A percentile compares a stretch with the other conserved stretches of the same genome.
Evolutionary conservation across 306 rosid species (phyloP).

Genomic region (Cucurbita maxima): DNA sequence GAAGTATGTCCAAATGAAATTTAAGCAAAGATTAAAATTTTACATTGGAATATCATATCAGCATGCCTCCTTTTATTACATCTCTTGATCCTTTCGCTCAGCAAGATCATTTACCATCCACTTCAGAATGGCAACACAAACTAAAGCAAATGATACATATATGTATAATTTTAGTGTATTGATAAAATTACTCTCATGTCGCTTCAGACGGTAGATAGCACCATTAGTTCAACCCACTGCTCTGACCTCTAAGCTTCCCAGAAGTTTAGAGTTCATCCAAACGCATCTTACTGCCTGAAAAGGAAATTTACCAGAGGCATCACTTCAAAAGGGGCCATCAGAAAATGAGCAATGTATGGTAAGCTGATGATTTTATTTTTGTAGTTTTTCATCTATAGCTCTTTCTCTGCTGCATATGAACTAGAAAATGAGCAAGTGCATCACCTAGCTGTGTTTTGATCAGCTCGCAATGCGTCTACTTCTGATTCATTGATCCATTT

Average conservation of each 20-base stretch:
- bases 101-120: not conserved
- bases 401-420: not conserved
- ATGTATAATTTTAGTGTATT: not conserved
- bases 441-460: not conserved
- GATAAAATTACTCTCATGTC: not conserved
- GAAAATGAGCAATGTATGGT: not conserved
- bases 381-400: not conserved
- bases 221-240: not conserved
- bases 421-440: not conserved
- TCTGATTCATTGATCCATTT: slow-evolving; percentile 26
- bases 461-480: not conserved
- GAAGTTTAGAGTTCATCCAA: not conserved
- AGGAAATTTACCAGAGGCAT: too few relatives aligned
- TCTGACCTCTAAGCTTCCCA: not conserved
- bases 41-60: too few relatives aligned
- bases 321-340: not conserved
- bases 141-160: not conserved
- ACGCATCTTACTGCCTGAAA: not conserved
- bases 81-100: not conserved
- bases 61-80: not conserved
- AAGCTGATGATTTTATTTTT: not conserved
- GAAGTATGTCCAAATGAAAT: too few relatives aligned
- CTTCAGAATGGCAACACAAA: not conserved
- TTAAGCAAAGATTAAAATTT: too few relatives aligned
- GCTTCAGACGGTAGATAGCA: not conserved